phyloP scores from a whole-genome alignment of 2,329 filamentous ascomycete genomes.

The Ramularia endophylla region DNA sequence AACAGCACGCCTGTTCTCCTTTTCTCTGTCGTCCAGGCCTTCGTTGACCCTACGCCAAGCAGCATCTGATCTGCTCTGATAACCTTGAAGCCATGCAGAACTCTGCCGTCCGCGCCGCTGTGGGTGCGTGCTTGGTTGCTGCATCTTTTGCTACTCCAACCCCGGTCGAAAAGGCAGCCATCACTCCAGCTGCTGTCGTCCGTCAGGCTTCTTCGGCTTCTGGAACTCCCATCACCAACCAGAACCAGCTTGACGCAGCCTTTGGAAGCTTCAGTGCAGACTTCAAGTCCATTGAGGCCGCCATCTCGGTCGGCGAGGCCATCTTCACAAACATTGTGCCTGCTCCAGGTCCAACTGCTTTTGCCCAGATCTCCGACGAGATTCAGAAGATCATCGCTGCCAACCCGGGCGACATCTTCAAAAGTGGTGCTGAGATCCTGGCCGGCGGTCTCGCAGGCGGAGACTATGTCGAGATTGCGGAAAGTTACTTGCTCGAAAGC shows the following conservation, averaged over 20 bases:
- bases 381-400: slow-evolving; percentile 14
- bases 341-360: slow-evolving; percentile 16
- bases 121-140: slow-evolving; percentile 10
- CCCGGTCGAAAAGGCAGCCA: slow-evolving; percentile 9
- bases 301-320: slow-evolving; percentile 12
- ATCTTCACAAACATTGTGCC: slow-evolving; percentile 22
- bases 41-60: too few species aligned
- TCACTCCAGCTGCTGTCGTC: slow-evolving; percentile 4
- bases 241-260: slow-evolving; percentile 14
- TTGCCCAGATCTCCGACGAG: slow-evolving; percentile 13
- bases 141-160: slow-evolving; percentile 14
- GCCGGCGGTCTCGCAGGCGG: slow-evolving; percentile 17
- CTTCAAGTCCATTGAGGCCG: slow-evolving; percentile 11
- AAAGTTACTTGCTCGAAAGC: slow-evolving; percentile 17
- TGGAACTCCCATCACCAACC: slow-evolving; percentile 12
- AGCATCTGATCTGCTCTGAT: too few species aligned
- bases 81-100: neutral
- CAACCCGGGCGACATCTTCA: slow-evolving; percentile 19
- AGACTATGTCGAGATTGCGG: slow-evolving; percentile 14
- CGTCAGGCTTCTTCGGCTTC: slow-evolving; percentile 1
- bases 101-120: neutral
- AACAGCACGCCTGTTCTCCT: too few species aligned
- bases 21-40: too few species aligned
- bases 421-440: slow-evolving; percentile 16
- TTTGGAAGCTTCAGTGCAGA: slow-evolving; percentile 12